Conservation (phyloP, 176 grass and related monocot genomes). For the Hordeum marinum region DNA sequence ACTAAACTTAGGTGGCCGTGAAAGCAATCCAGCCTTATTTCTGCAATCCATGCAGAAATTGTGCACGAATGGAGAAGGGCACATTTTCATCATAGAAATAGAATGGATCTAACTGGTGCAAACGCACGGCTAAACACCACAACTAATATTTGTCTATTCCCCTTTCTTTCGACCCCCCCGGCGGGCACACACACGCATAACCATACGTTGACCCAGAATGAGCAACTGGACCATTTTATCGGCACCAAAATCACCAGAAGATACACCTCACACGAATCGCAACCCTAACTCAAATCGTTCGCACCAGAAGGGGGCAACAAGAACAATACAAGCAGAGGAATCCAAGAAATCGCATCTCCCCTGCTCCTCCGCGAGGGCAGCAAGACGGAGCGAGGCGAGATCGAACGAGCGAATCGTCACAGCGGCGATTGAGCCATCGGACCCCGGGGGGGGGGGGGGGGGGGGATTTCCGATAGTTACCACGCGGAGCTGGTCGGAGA, state of each 20-base stretch:
- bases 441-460: too few relatives aligned
- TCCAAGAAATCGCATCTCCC: neutral
- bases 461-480: slow-evolving; percentile 24
- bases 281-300: neutral
- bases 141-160: neutral
- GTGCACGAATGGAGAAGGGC: neutral
- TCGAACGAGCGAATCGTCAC: neutral
- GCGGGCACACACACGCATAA: neutral
- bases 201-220: neutral
- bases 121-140: neutral
- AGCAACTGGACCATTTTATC: neutral
- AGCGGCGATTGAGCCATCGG: neutral
- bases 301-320: neutral
- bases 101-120: neutral
- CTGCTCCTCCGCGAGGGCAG: neutral
- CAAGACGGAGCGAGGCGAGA: neutral
- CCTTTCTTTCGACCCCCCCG: neutral
- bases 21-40: neutral
- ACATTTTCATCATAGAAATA: neutral
- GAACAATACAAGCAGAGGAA: neutral
- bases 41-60: neutral
- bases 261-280: neutral
- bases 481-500: slow-evolving; percentile 90
- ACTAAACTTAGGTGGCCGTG: neutral
- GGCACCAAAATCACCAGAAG: neutral